Conservation (phyloP, 495 filamentous ascomycete genomes). For the Penicillium paxilli region DNA sequence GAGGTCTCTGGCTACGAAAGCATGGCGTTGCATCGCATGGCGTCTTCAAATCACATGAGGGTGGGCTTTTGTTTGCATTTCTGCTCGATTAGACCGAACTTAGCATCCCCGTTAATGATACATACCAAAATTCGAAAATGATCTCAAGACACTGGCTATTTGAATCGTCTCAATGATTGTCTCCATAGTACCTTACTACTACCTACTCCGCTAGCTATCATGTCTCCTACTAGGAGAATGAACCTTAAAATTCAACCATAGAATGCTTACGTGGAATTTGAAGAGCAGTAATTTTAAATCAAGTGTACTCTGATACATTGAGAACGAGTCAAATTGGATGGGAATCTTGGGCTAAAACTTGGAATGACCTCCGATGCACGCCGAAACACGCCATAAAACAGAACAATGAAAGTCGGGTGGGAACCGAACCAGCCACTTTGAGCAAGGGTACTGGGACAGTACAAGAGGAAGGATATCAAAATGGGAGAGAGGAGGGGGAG, state of each 20-base stretch:
- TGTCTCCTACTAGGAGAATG: too few relatives aligned
- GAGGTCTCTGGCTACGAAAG: neutral
- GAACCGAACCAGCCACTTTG: neutral
- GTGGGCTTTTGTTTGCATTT: neutral
- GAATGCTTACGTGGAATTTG: too few relatives aligned
- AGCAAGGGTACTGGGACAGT: neutral
- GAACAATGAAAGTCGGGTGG: neutral
- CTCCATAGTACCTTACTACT: too few relatives aligned
- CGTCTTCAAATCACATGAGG: conserved; percentile 1
- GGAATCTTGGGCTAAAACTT: conserved; percentile 26
- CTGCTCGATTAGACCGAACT: neutral
- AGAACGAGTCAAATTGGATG: conserved; percentile 24
- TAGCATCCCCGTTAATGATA: neutral
- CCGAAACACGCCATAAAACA: conserved; percentile 20
- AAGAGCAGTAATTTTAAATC: too few relatives aligned
- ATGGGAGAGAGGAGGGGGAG: conserved; percentile 3
- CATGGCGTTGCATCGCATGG: conserved; percentile 28
- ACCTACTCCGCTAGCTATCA: too few relatives aligned
- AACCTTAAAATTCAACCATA: too few relatives aligned
- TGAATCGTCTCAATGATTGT: too few relatives aligned
- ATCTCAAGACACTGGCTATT: too few relatives aligned
- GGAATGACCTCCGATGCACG: conserved; percentile 19
- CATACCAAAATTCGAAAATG: neutral
- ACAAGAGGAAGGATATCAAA: conserved; percentile 17
- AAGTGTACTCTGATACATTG: too few relatives aligned